Evolutionary conservation across 2,329 filamentous ascomycete species (phyloP).

Genomic region (Raffaelea albimanens): DNA sequence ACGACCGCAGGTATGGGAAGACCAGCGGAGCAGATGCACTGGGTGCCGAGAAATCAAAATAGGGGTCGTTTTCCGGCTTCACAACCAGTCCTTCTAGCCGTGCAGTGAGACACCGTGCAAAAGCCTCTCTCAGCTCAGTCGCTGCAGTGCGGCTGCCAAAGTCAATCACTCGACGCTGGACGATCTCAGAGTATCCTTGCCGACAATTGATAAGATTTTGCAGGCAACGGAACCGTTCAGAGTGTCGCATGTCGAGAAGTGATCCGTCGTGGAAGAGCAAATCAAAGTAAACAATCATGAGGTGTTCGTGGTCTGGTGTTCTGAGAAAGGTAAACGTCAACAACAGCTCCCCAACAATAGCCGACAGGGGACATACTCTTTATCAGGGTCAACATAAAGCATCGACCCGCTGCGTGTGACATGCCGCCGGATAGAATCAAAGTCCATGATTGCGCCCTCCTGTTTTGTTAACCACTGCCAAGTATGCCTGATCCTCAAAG

Average conservation of each 20-base stretch:
- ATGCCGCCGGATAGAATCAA: constrained; percentile 76
- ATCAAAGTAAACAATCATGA: constrained; percentile 56
- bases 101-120: constrained; percentile 56
- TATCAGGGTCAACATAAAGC: not conserved
- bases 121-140: constrained; percentile 49
- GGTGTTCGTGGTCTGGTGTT: constrained; percentile 38
- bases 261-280: constrained; percentile 44
- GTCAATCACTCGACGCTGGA: constrained; percentile 58
- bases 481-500: no score
- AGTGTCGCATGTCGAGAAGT: constrained; percentile 41
- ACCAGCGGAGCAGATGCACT: not conserved
- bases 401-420: constrained; percentile 58
- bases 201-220: constrained; percentile 39
- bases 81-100: constrained; percentile 72
- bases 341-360: not conserved
- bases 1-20: constrained; percentile 14
- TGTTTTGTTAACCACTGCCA: constrained; percentile 15
- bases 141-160: constrained; percentile 46
- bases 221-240: constrained; percentile 51
- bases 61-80: constrained; percentile 70
- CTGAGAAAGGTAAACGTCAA: constrained; percentile 18
- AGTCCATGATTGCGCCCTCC: constrained; percentile 57
- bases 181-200: constrained; percentile 56
- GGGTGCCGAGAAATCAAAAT: constrained; percentile 47
- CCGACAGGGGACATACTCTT: not conserved